A percentile compares a stretch with the other conserved stretches of the same genome.
Evolutionary conservation across 1,284 basidiomycete species (phyloP).

Genomic region (Ustilago curta): DNA sequence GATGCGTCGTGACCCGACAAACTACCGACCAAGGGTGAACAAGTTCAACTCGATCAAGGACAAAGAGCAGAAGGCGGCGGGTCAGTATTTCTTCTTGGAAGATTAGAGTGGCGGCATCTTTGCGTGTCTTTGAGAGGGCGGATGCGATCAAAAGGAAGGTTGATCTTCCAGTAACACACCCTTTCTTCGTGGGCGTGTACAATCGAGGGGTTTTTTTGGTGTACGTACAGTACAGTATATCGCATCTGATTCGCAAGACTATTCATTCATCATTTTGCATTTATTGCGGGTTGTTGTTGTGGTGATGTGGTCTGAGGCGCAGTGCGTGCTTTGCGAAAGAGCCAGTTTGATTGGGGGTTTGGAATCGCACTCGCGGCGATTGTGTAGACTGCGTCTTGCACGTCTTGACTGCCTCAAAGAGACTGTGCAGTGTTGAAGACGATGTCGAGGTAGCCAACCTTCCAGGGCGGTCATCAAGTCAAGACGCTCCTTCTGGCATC

Average conservation of each 20-base stretch:
- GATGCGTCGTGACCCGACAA: conserved; percentile 68
- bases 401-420: no score
- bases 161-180: background rate
- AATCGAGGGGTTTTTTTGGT: no score
- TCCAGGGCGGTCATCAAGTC: no score
- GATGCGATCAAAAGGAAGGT: conserved; percentile 11
- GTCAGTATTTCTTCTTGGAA: conserved; percentile 69
- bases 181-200: background rate
- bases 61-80: conserved; percentile 68
- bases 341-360: no score
- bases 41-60: conserved; percentile 69
- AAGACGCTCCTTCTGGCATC: no score
- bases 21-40: conserved; percentile 68
- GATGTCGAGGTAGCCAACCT: no score
- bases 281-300: background rate
- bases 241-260: background rate
- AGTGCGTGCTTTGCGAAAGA: no score
- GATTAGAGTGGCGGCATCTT: conserved; percentile 26
- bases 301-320: background rate
- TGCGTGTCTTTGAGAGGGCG: background rate
- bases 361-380: no score
- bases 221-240: no score
- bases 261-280: background rate
- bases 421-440: no score
- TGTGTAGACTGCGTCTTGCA: no score